A percentile compares a stretch with the other conserved stretches of the same genome.
Evolutionary conservation across 352 stramenopile genomes (phyloP).

Genomic region (Phytophthora syringae): DNA sequence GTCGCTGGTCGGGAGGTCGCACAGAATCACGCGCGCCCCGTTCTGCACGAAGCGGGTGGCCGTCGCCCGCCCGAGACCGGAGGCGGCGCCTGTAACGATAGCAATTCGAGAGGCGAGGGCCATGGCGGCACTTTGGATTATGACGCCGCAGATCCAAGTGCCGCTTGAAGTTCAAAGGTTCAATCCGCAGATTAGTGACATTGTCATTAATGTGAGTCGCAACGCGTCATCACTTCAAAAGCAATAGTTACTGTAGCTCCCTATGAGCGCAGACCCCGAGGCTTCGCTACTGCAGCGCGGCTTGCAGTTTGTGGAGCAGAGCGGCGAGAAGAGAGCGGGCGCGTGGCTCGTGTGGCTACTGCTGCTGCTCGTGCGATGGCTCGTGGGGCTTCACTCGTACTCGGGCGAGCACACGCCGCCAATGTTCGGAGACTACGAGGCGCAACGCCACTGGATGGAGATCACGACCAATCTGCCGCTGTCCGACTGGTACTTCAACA

Average conservation of each 20-base stretch:
- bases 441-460: slow-evolving; percentile 99
- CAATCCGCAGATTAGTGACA: slow-evolving; percentile 8
- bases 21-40: slow-evolving; percentile 92
- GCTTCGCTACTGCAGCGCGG: slow-evolving; percentile 49
- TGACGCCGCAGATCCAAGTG: background rate
- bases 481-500: slow-evolving; percentile 96
- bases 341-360: slow-evolving; percentile 60
- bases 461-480: slow-evolving; percentile 94
- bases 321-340: slow-evolving; percentile 52
- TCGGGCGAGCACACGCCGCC: slow-evolving; percentile 76
- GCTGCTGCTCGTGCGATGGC: slow-evolving; percentile 71
- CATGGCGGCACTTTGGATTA: slow-evolving; percentile 36
- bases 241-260: too few relatives aligned
- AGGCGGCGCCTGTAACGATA: slow-evolving; percentile 93
- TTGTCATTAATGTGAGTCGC: slow-evolving; percentile 22
- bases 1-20: slow-evolving; percentile 90
- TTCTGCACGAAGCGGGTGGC: slow-evolving; percentile 90
- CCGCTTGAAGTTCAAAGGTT: slow-evolving; percentile 32
- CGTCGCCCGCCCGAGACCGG: slow-evolving; percentile 93
- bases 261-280: slow-evolving; percentile 22
- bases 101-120: slow-evolving; percentile 74
- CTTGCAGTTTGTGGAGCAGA: slow-evolving; percentile 63
- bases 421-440: slow-evolving; percentile 98
- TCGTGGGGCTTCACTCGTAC: slow-evolving; percentile 85
- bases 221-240: slow-evolving; percentile 28